phyloP scores from a whole-genome alignment of 768 basidiomycete genomes.

The Termitomyces sp. region DNA sequence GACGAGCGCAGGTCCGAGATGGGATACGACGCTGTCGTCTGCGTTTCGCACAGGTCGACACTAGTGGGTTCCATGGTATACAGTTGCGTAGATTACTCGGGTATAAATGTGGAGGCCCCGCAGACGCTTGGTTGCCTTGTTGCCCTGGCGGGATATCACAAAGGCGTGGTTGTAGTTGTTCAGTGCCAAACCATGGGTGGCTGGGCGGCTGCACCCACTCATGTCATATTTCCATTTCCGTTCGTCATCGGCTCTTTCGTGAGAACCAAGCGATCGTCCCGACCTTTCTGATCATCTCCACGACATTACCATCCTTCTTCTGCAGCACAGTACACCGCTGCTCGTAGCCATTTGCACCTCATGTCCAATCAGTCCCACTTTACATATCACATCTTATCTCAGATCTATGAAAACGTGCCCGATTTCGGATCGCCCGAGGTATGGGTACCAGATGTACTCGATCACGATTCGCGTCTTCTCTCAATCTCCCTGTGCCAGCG shows the following conservation, averaged over 20 bases:
- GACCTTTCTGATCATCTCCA: not conserved
- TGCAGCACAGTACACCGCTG: no score
- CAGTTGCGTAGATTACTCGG: not conserved
- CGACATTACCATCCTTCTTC: no score
- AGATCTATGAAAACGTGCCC: conserved; percentile 17
- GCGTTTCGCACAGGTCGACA: no score
- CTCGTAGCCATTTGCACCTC: no score
- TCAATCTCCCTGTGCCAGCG: conserved; percentile 35
- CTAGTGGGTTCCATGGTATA: not conserved
- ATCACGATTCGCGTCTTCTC: conserved; percentile 3
- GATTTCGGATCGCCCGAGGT: conserved; percentile 14
- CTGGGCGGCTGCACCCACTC: conserved; percentile 18
- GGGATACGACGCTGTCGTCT: conserved; percentile 23
- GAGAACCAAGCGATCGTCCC: conserved; percentile 11
- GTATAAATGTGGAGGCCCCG: not conserved
- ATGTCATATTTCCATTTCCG: conserved; percentile 30
- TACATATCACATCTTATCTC: conserved; percentile 23
- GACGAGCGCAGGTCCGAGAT: conserved; percentile 32
- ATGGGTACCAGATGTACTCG: no score
- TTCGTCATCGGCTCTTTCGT: conserved; percentile 16
- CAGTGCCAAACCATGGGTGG: conserved; percentile 9
- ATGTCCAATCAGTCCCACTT: not conserved
- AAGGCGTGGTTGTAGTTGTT: conserved; percentile 1
- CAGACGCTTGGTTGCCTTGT: not conserved
- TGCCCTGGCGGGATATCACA: conserved; percentile 3